Base-by-base conservation (phyloP, 805 yeast species). In the Candida koratica region DNA sequence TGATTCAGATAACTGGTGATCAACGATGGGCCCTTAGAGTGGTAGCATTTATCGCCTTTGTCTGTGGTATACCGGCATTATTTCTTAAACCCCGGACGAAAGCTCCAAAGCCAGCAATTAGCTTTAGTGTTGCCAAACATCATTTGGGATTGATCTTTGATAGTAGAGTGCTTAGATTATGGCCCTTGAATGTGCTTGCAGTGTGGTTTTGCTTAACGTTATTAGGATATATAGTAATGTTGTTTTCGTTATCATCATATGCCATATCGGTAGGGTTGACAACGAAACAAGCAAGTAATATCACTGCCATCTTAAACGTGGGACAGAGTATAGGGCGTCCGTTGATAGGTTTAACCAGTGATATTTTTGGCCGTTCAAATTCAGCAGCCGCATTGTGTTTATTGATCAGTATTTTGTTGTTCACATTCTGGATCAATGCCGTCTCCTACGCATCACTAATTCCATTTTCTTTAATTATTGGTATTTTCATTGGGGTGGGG, bases 251-350 rank as follows among this genome's bases (percentile, higher is more conserved):
- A 25, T 56, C 69, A 6, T 55, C 73, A 2, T 67, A 63, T 39
- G 68, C 62, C 8, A 49, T 59, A 1, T 54, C 59, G 31, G 48
- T 62, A n/a, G 88, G 87, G 0, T 47, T 64, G n/a, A 38, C 55
- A 13, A 42, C 53, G 14, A 39, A 47, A 7, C 64, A 63, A 39
- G 61, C 60, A 5, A 52, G 64, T 6, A 47, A 45, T 25, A 36
- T 64, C 23, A 60, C 68, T 19, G 63, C 69, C 2, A 37, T 63
- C 1, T 37, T 65, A 32, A 70, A 67, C 47, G 71, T 59, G 13
- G 60, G 58, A 25, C 73, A 78, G 32, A 51, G 66, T 1, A 46
- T 74, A 15, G 83, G 83, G 5, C 58, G 84, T 25, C 60, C 77
- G 2, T 33, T 59, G 4, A 67, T 79, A 28, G 78, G 77, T 1